Evolutionary conservation across 495 filamentous ascomycete genomes (phyloP).

Genomic region (Daldinia vernicosa): DNA sequence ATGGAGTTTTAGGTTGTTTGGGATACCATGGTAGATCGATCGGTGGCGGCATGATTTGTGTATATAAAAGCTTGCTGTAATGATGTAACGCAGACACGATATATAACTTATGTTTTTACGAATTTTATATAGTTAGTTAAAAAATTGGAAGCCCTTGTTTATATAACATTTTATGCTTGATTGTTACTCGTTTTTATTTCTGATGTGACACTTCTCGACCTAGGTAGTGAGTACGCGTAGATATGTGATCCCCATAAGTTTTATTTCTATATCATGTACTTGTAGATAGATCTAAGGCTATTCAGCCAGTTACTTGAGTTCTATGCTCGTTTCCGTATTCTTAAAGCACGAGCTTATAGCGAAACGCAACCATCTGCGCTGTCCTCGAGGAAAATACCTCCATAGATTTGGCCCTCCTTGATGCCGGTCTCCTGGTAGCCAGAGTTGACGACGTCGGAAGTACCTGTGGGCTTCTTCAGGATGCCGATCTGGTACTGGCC

Average conservation of each 20-base stretch:
- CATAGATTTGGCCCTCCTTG: conserved; percentile 64
- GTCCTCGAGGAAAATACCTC: conserved; percentile 65
- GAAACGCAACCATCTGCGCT: conserved; percentile 56
- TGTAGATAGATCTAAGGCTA: too few relatives aligned
- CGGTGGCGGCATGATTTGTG: neutral
- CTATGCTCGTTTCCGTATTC: neutral
- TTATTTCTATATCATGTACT: neutral
- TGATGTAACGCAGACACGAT: neutral
- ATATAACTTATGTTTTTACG: neutral
- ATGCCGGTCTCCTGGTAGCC: conserved; percentile 62
- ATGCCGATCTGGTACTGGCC: conserved; percentile 68
- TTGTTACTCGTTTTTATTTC: neutral
- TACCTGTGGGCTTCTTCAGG: conserved; percentile 65
- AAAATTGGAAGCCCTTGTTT: neutral
- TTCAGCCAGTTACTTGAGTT: neutral
- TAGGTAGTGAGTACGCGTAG: neutral
- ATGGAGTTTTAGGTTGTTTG: neutral
- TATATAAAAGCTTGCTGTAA: neutral
- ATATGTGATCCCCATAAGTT: neutral
- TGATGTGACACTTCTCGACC: neutral
- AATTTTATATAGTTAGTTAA: neutral
- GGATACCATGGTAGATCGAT: neutral
- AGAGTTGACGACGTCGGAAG: conserved; percentile 60
- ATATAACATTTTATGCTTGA: neutral
- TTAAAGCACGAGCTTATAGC: conserved; percentile 35